Evolutionary conservation across 805 yeast genomes (phyloP).

Genomic region (Metschnikowia lachancei): DNA sequence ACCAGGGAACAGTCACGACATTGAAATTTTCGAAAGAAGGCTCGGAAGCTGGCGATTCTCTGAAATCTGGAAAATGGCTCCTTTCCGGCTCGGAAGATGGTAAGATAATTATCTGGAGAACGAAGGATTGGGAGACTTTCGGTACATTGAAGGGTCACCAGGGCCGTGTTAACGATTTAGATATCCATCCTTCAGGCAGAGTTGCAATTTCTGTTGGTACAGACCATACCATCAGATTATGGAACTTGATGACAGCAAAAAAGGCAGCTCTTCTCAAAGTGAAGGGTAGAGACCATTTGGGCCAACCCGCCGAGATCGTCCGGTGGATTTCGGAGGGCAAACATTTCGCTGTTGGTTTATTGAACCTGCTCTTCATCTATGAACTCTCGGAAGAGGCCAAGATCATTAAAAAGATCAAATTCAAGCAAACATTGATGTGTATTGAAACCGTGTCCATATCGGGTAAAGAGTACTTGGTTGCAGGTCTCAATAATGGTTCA

Average conservation of each 20-base stretch:
- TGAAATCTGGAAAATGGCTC: constrained; percentile 78
- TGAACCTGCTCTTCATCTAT: constrained; percentile 63
- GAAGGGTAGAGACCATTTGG: constrained; percentile 63
- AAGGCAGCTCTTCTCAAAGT: constrained; percentile 83
- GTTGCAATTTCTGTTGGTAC: constrained; percentile 86
- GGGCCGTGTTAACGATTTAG: constrained; percentile 77
- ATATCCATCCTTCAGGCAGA: constrained; percentile 86
- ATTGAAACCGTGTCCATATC: constrained; percentile 50
- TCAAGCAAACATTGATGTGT: constrained; percentile 64
- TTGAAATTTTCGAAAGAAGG: constrained; percentile 64
- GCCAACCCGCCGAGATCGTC: constrained; percentile 62
- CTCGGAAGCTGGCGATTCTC: constrained; percentile 16
- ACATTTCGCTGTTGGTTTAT: constrained; percentile 71
- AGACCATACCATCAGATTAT: constrained; percentile 78
- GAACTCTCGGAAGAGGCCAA: constrained; percentile 56
- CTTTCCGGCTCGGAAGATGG: constrained; percentile 91
- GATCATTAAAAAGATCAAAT: constrained; percentile 50
- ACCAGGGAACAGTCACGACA: constrained; percentile 82
- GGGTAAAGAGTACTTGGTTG: constrained; percentile 54
- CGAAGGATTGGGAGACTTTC: constrained; percentile 93
- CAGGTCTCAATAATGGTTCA: constrained; percentile 71
- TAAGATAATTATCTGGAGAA: constrained; percentile 85
- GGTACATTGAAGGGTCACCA: constrained; percentile 87
- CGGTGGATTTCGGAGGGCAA: constrained; percentile 70
- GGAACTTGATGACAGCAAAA: constrained; percentile 96